phyloP scores from a whole-genome alignment of 306 rosid genomes.

The Dalbergia cultrata region DNA sequence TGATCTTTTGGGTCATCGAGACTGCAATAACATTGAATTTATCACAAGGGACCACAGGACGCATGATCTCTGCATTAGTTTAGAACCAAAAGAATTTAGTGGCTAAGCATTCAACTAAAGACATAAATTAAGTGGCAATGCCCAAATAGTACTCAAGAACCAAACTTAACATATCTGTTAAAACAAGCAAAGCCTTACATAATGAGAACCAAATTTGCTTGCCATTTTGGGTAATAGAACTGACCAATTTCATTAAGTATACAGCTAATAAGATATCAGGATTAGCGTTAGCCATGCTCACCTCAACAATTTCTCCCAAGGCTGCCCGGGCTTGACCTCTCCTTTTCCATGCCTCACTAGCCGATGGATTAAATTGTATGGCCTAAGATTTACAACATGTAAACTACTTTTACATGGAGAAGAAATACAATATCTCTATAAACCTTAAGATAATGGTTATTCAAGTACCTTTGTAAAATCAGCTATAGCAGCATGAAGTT shows the following conservation, averaged over 20 bases:
- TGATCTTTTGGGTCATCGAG: constrained; percentile 19
- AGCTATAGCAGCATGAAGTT: constrained; percentile 84
- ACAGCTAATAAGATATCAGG: constrained; percentile 19
- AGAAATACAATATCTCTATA: constrained; percentile 32
- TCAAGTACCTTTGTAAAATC: constrained; percentile 91
- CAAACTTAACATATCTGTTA: background rate
- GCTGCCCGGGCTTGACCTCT: constrained; percentile 99
- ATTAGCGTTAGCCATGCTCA: constrained; percentile 52
- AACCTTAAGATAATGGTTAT: constrained; percentile 34
- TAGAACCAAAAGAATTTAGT: constrained; percentile 4
- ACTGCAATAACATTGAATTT: constrained; percentile 15
- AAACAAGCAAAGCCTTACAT: background rate
- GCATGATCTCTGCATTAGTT: constrained; percentile 24
- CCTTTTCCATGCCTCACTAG: constrained; percentile 99
- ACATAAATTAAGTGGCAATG: constrained; percentile 27
- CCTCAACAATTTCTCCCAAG: constrained; percentile 91
- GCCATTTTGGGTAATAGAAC: constrained; percentile 10
- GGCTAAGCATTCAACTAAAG: constrained; percentile 29
- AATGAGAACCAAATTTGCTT: constrained; percentile 1
- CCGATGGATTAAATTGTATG: constrained; percentile 82
- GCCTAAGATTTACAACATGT: constrained; percentile 66
- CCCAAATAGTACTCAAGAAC: background rate
- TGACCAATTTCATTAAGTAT: constrained; percentile 9
- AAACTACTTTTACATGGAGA: constrained; percentile 31
- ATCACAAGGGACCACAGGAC: constrained; percentile 5